A percentile compares a stretch with the other conserved stretches of the same genome.
Conservation (phyloP, 345 rosid genomes). For the Syzygium grande region DNA sequence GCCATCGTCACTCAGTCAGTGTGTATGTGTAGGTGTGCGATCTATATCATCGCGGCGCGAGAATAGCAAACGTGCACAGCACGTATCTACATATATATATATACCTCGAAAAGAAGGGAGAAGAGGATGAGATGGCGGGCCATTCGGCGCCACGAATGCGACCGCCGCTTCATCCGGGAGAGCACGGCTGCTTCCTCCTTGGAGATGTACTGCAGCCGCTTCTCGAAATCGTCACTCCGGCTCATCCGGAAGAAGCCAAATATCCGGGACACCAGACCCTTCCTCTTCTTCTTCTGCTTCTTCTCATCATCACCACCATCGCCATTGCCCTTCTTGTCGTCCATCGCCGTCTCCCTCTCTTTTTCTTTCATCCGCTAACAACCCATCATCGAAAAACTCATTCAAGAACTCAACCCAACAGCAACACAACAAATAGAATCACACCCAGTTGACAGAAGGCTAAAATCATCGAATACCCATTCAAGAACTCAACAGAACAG, state of each 20-base stretch:
- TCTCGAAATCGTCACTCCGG: constrained; percentile 78
- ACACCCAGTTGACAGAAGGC: not conserved
- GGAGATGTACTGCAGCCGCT: constrained; percentile 68
- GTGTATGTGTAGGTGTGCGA: not conserved
- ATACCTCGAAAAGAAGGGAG: constrained; percentile 71
- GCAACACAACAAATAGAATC: not conserved
- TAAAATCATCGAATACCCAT: not conserved
- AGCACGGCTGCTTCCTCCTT: constrained; percentile 79
- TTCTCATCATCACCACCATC: constrained; percentile 7
- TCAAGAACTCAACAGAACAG: not conserved
- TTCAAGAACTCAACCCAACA: not conserved
- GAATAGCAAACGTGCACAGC: not conserved
- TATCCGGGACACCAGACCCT: constrained; percentile 61
- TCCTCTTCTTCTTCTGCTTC: constrained; percentile 27
- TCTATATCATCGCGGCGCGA: not conserved
- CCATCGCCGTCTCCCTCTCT: not conserved
- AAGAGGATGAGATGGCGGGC: constrained; percentile 50
- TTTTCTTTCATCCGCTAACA: not conserved
- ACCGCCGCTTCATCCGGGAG: constrained; percentile 56
- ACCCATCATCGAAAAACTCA: not conserved
- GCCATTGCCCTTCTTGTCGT: not conserved
- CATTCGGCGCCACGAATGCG: constrained; percentile 55
- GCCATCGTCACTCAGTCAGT: not conserved
- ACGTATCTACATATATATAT: not conserved
- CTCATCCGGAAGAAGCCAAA: constrained; percentile 46